These are phyloP conservation scores for Serendipita sp. DNA, from an alignment of 768 basidiomycete species.

Conservation along the genomic window DNA sequence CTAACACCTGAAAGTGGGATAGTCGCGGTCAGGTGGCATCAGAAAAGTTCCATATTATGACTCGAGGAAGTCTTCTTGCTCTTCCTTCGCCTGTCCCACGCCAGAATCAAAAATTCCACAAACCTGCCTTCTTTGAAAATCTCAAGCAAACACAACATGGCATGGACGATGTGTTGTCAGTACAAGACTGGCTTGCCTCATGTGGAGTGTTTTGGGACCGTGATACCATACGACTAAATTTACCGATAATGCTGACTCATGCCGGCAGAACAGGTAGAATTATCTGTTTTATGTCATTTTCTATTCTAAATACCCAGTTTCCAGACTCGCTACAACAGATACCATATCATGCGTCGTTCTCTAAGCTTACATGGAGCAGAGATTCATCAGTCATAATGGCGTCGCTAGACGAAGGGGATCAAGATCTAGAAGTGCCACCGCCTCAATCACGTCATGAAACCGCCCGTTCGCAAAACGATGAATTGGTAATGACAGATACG, in stretches of 20 bases:
- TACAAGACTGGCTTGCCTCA: slow-evolving; percentile 39
- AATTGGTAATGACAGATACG: slow-evolving; percentile 12
- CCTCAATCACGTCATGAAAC: slow-evolving; percentile 16
- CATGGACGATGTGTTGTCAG: slow-evolving; percentile 39
- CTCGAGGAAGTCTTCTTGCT: slow-evolving; percentile 70
- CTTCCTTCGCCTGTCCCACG: slow-evolving; percentile 76
- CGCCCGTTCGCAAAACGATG: slow-evolving; percentile 10
- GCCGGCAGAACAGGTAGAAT: background rate
- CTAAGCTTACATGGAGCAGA: background rate
- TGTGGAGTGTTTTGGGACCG: slow-evolving; percentile 30
- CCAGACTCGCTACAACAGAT: slow-evolving; percentile 9
- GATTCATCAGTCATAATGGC: no score
- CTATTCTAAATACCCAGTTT: background rate
- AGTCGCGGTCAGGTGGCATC: slow-evolving; percentile 36
- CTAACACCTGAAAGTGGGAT: slow-evolving; percentile 32
- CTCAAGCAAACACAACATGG: slow-evolving; percentile 41
- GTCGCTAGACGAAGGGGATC: slow-evolving; percentile 17
- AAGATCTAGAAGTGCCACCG: slow-evolving; percentile 20
- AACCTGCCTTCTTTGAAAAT: slow-evolving; percentile 70
- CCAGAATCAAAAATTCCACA: slow-evolving; percentile 64
- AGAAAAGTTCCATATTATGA: slow-evolving; percentile 70
- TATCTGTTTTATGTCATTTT: background rate
- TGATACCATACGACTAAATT: slow-evolving; percentile 34
- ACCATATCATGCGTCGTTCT: slow-evolving; percentile 20
- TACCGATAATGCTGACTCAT: background rate